These are phyloP conservation scores for Candida sanyiensis DNA, from an alignment of 805 yeast genomes.

Conservation along the genomic window DNA sequence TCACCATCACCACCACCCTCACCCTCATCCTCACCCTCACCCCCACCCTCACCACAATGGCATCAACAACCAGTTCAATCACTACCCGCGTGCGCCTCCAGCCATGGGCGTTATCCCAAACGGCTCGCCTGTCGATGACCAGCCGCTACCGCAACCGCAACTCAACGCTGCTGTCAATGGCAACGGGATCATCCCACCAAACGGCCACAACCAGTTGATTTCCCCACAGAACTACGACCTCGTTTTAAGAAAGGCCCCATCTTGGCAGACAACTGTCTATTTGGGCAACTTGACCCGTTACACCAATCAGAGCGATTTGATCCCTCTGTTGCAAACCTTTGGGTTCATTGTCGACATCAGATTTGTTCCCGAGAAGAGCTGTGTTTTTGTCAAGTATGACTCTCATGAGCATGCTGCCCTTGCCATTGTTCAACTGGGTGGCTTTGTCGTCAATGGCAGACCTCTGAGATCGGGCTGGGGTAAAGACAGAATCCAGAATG, in stretches of 20 bases:
- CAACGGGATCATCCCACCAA: conserved; percentile 5
- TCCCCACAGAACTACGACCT: conserved; percentile 59
- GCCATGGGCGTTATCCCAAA: conserved; percentile 1
- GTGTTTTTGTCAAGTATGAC: conserved; percentile 85
- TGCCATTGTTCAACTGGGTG: conserved; percentile 74
- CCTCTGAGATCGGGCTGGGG: conserved; percentile 88
- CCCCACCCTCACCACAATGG: conserved; percentile 9
- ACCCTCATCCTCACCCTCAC: conserved; percentile 7
- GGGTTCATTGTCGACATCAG: conserved; percentile 81
- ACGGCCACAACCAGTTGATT: conserved; percentile 17
- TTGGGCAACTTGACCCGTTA: conserved; percentile 79
- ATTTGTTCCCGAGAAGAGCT: conserved; percentile 74
- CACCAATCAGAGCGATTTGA: conserved; percentile 65
- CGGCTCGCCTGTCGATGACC: conserved; percentile 5
- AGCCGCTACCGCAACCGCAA: neutral
- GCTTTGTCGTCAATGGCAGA: conserved; percentile 69
- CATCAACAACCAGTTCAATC: conserved; percentile 6
- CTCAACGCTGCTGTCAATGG: conserved; percentile 10
- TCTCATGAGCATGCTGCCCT: conserved; percentile 85
- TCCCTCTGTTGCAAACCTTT: conserved; percentile 69
- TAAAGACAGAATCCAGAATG: conserved; percentile 39
- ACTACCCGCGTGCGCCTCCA: conserved; percentile 2
- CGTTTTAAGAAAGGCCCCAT: conserved; percentile 72
- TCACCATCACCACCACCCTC: conserved; percentile 11
- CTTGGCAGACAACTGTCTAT: conserved; percentile 81